Evolutionary conservation across 176 grass and related monocot species (phyloP), one percentile per base, ranked within the genome.

Genomic region (Eleusine coracana): DNA sequence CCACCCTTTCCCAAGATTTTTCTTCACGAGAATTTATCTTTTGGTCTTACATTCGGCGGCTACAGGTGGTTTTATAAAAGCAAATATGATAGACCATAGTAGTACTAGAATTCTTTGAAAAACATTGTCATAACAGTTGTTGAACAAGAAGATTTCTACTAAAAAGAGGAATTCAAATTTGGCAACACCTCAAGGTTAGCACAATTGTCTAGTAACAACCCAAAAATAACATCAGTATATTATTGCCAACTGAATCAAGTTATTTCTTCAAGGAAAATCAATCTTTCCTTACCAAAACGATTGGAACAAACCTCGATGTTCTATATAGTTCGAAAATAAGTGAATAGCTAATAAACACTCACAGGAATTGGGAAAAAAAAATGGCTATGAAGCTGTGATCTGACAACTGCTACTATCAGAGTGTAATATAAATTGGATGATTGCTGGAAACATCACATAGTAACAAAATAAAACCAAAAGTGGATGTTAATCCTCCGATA

Each of bases 401-500:
- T 46, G 38, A 31, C 25, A 27, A 29, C 16, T 37, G 14, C 10
- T 16, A 48, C 18, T 17, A 80, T 10, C 25, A 25, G 25, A 25
- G 25, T 25, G 25, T 25, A 25, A 25, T 25, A 25, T 25, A 66
- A 42, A 55, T 42, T 58, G 15, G 1, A 55, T 75, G 44, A 69
- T 7, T 36, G 74, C 18, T 29, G 2, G 5, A 69, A 28, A 70
- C 37, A 70, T 40, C 55, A 56, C 27, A 12, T 11, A 11, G 11
- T 51, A 18, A 36, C n/a, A 80, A 28, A 70, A 21, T 10, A 3
- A 50, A 72, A 86, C 28, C 70, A 80, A 68, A 75, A 74, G 60
- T 68, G 50, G 85, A 60, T 21, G 27, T 16, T 70, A 69, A 87
- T 83, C 36, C 45, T 83, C 25, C 45, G 42, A 25, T 65, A 21